Evolutionary conservation across 768 basidiomycete species (phyloP).

Genomic region (Pisolithus microcarpus): DNA sequence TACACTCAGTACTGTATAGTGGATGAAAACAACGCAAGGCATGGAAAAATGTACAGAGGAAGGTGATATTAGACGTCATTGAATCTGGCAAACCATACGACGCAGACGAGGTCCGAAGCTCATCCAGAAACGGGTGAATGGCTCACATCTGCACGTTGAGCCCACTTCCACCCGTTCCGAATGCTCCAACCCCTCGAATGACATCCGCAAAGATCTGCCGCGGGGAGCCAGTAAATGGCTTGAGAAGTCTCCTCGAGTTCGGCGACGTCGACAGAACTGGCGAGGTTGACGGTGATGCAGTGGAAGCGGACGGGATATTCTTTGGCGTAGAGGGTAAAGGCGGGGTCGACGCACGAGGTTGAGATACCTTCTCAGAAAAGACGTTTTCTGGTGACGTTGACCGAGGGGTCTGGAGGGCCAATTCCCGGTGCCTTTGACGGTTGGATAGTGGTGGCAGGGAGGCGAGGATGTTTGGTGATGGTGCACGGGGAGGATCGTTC

Average conservation of each 20-base stretch:
- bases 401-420: constrained; percentile 7
- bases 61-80: too few relatives aligned
- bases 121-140: background rate
- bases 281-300: constrained; percentile 5
- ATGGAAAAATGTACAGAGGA: too few relatives aligned
- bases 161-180: constrained; percentile 11
- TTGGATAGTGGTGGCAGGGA: constrained; percentile 18
- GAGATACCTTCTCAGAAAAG: background rate
- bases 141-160: constrained; percentile 1
- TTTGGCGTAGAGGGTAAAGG: background rate
- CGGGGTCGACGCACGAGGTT: background rate
- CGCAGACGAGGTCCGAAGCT: background rate
- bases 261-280: constrained; percentile 3
- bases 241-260: constrained; percentile 7
- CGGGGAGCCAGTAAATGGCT: constrained; percentile 10
- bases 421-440: constrained; percentile 5
- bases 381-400: background rate
- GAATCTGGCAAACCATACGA: too few relatives aligned
- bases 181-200: constrained; percentile 38
- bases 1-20: too few relatives aligned
- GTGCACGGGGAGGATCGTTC: constrained; percentile 7
- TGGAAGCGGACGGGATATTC: background rate
- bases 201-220: constrained; percentile 30
- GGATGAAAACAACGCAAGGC: too few relatives aligned
- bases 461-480: constrained; percentile 21